Percentiles rank a stretch among this genome's conserved stretches.
These are phyloP conservation scores for Fraxinus floribunda DNA, from an alignment of 305 asterid species.

Conservation along the genomic window DNA sequence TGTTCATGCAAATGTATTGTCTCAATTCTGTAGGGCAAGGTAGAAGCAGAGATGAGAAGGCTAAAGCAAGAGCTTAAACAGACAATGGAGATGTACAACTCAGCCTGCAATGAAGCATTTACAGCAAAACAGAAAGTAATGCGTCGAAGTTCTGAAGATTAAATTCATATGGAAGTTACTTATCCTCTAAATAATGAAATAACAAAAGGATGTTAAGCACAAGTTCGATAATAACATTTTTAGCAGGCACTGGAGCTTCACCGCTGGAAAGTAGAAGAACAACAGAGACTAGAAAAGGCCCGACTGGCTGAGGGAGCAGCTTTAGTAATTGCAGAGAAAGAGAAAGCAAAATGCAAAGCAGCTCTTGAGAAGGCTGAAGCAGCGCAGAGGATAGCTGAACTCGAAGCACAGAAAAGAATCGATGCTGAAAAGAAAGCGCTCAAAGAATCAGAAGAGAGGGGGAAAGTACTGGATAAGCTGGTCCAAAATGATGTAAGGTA, in stretches of 20 bases:
- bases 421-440: conserved; percentile 67
- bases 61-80: conserved; percentile 87
- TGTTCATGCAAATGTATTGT: neutral
- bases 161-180: neutral
- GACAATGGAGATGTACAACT: conserved; percentile 93
- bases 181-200: neutral
- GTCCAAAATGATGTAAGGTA: conserved; percentile 49
- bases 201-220: neutral
- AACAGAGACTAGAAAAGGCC: conserved; percentile 67
- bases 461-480: conserved; percentile 49
- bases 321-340: conserved; percentile 66
- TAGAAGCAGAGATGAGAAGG: conserved; percentile 94
- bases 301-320: conserved; percentile 78
- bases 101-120: conserved; percentile 91
- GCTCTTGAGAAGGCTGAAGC: conserved; percentile 88
- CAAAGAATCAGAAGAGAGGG: conserved; percentile 69
- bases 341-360: conserved; percentile 67
- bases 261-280: conserved; percentile 78
- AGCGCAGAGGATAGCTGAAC: conserved; percentile 79
- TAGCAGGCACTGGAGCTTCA: conserved; percentile 75
- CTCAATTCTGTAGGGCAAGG: conserved; percentile 54
- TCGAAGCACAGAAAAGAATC: conserved; percentile 70
- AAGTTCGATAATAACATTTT: neutral
- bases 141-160: neutral
- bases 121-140: conserved; percentile 73